Conservation (phyloP, 2,329 filamentous ascomycete genomes). For the Talaromyces sp. region DNA sequence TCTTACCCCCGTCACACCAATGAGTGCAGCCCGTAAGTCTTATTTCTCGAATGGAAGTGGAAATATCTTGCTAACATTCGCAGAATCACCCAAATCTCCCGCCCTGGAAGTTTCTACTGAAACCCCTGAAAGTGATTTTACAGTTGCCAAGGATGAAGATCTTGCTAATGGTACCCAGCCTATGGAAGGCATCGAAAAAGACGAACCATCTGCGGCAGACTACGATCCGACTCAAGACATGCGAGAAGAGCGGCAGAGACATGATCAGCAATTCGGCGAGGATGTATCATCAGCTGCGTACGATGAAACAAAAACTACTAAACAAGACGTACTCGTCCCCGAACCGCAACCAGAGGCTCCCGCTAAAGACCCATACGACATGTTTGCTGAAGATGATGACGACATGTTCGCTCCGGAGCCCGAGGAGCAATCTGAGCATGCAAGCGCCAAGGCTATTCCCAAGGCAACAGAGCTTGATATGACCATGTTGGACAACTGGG, state of each 20-base stretch:
- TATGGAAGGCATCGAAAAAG: slow-evolving; percentile 50
- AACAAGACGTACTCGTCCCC: slow-evolving; percentile 51
- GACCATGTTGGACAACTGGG: slow-evolving; percentile 85
- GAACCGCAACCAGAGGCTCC: slow-evolving; percentile 39
- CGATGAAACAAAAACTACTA: slow-evolving; percentile 55
- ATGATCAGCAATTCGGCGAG: slow-evolving; percentile 59
- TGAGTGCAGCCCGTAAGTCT: slow-evolving; percentile 7
- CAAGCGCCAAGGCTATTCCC: slow-evolving; percentile 44
- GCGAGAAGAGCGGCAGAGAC: slow-evolving; percentile 73
- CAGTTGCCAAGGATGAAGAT: slow-evolving; percentile 64
- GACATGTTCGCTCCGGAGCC: slow-evolving; percentile 86
- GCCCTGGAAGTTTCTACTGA: slow-evolving; percentile 49
- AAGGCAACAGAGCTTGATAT: slow-evolving; percentile 60
- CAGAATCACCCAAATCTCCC: slow-evolving; percentile 20
- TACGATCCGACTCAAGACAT: slow-evolving; percentile 88
- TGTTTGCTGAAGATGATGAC: slow-evolving; percentile 62
- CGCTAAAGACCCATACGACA: slow-evolving; percentile 56
- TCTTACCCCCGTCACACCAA: slow-evolving; percentile 45
- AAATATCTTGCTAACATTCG: slow-evolving; percentile 39
- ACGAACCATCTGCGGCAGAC: slow-evolving; percentile 86
- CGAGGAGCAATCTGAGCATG: slow-evolving; percentile 48
- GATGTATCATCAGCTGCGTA: slow-evolving; percentile 55
- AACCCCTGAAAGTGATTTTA: slow-evolving; percentile 51
- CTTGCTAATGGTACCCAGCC: slow-evolving; percentile 55
- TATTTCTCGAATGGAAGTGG: not conserved